Conservation (phyloP, 805 yeast species). For the Kodamaea jinghongensis region DNA sequence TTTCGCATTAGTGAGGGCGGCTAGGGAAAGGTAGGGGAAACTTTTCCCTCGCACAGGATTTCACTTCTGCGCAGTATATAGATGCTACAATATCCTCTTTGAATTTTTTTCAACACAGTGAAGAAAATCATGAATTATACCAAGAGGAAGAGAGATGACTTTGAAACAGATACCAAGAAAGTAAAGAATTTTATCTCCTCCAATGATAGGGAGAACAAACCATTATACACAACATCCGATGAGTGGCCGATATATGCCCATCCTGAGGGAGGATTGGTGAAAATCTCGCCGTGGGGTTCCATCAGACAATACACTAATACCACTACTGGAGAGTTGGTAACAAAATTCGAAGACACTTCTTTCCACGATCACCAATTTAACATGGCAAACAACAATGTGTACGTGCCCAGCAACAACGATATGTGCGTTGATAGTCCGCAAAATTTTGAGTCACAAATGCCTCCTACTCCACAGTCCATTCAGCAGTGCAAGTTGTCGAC, state of each 20-base stretch:
- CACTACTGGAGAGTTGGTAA: slow-evolving; percentile 43
- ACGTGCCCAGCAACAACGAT: slow-evolving; percentile 4
- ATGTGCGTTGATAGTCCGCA: slow-evolving; percentile 4
- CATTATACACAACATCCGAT: slow-evolving; percentile 17
- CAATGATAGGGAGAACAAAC: slow-evolving; percentile 16
- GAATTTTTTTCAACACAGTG: too few relatives aligned
- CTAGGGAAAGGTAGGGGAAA: too few relatives aligned
- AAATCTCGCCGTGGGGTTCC: slow-evolving; percentile 64
- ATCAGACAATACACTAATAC: slow-evolving; percentile 43
- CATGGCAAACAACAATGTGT: neutral
- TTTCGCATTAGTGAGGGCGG: too few relatives aligned
- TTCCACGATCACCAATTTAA: slow-evolving; percentile 21
- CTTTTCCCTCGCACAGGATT: neutral
- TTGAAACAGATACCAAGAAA: slow-evolving; percentile 21
- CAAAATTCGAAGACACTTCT: slow-evolving; percentile 46
- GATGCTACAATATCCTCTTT: slow-evolving; percentile 6
- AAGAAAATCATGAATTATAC: slow-evolving; percentile 7
- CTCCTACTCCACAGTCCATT: slow-evolving; percentile 16
- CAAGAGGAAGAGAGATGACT: slow-evolving; percentile 24
- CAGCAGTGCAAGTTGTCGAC: slow-evolving; percentile 11
- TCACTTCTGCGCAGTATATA: slow-evolving; percentile 3
- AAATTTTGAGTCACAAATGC: slow-evolving; percentile 11
- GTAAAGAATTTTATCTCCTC: slow-evolving; percentile 16
- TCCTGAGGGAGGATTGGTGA: slow-evolving; percentile 61
- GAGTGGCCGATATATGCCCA: slow-evolving; percentile 59